A percentile compares a stretch with the other conserved stretches of the same genome.
Conservation (phyloP, 768 basidiomycete species). For the Lactarius indigo region DNA sequence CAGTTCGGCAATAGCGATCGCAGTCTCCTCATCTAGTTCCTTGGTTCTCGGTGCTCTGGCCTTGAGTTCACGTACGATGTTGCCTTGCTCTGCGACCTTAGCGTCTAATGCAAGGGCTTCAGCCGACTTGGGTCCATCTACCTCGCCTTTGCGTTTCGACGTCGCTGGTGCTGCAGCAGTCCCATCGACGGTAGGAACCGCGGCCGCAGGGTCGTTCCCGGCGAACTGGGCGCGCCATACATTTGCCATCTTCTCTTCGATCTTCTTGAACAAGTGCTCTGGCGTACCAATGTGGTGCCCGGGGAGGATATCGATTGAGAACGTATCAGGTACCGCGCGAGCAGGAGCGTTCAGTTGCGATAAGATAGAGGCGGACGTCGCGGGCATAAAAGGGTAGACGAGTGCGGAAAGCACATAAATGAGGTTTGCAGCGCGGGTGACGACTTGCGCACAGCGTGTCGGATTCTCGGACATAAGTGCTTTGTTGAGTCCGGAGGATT, state of each 20-base stretch:
- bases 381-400: conserved; percentile 95
- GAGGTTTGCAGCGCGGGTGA: conserved; percentile 86
- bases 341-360: conserved; percentile 86
- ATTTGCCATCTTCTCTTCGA: conserved; percentile 87
- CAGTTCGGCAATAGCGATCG: conserved; percentile 56
- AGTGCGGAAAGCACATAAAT: conserved; percentile 87
- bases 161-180: conserved; percentile 47
- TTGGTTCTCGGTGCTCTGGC: conserved; percentile 53
- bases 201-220: conserved; percentile 48
- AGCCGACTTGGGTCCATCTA: conserved; percentile 60
- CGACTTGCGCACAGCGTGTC: conserved; percentile 82
- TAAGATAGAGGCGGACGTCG: conserved; percentile 77
- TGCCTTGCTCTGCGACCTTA: conserved; percentile 74
- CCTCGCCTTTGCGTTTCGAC: conserved; percentile 46
- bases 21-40: conserved; percentile 59
- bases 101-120: conserved; percentile 71
- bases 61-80: conserved; percentile 69
- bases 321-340: conserved; percentile 66
- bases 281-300: conserved; percentile 86
- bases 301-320: conserved; percentile 78
- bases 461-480: conserved; percentile 79
- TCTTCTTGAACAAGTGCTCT: conserved; percentile 88
- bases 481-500: conserved; percentile 87
- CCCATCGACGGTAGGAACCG: conserved; percentile 37
- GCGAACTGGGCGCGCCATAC: conserved; percentile 79